These are phyloP conservation scores for Soucietia sequanensis DNA, from an alignment of 805 yeast genomes.

Conservation along the genomic window DNA sequence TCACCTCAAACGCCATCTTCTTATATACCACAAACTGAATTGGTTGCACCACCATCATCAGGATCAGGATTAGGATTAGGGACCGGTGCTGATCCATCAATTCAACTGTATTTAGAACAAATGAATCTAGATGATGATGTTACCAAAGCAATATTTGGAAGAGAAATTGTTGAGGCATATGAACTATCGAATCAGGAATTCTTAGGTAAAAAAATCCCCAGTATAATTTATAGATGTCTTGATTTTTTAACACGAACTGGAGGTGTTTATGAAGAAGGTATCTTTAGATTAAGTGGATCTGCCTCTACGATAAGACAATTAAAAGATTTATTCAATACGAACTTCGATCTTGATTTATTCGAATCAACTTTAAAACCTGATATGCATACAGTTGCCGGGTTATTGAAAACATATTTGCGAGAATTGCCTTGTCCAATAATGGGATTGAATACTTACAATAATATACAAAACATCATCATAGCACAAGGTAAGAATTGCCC, in stretches of 20 bases:
- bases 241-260: slow-evolving; percentile 62
- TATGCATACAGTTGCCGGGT: slow-evolving; percentile 83
- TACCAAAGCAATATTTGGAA: slow-evolving; percentile 57
- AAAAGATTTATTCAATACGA: slow-evolving; percentile 65
- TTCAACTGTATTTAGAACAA: slow-evolving; percentile 32
- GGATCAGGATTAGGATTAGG: too few relatives aligned
- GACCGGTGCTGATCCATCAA: slow-evolving; percentile 10
- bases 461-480: slow-evolving; percentile 23
- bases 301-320: slow-evolving; percentile 69
- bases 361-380: slow-evolving; percentile 52
- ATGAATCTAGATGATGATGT: slow-evolving; percentile 33
- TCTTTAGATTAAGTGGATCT: slow-evolving; percentile 88
- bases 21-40: slow-evolving; percentile 1
- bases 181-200: slow-evolving; percentile 49
- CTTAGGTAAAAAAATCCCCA: slow-evolving; percentile 57
- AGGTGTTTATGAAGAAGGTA: slow-evolving; percentile 85
- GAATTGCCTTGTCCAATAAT: slow-evolving; percentile 71
- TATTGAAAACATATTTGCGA: slow-evolving; percentile 78
- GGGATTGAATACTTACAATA: slow-evolving; percentile 45
- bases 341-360: slow-evolving; percentile 67
- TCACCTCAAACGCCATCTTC: background rate
- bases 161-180: slow-evolving; percentile 53
- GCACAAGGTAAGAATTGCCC: slow-evolving; percentile 7
- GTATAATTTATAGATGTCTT: slow-evolving; percentile 73
- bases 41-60: slow-evolving; percentile 5